Evolutionary conservation across 345 rosid species (phyloP).

Genomic region (Carallia brachiata): DNA sequence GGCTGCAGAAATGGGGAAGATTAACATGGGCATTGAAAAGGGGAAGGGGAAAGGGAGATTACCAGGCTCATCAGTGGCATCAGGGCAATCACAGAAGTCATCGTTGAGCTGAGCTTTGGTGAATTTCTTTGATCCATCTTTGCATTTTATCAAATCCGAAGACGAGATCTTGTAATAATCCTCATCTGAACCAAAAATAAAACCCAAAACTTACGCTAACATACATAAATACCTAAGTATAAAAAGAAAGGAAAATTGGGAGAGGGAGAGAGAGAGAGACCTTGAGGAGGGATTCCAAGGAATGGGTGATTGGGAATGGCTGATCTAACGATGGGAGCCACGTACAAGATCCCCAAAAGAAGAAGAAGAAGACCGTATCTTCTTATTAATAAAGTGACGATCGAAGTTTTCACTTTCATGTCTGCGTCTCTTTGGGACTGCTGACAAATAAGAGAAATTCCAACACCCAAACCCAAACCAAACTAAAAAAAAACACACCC

Average conservation of each 20-base stretch:
- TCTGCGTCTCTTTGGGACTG: neutral
- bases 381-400: neutral
- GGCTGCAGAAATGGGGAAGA: no score
- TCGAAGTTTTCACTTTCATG: conserved; percentile 39
- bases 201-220: neutral
- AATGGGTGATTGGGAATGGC: conserved; percentile 47
- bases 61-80: conserved; percentile 97
- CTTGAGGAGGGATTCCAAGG: conserved; percentile 86
- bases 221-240: neutral
- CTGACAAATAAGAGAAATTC: no score
- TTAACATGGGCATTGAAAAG: neutral
- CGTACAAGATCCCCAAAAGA: conserved; percentile 25
- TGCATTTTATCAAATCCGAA: conserved; percentile 61
- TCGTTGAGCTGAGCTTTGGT: conserved; percentile 78
- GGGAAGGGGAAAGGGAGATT: neutral
- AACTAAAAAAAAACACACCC: no score
- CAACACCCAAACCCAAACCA: no score
- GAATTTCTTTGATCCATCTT: conserved; percentile 81
- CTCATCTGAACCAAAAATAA: conserved; percentile 49
- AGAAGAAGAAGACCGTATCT: conserved; percentile 8
- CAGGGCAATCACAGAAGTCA: conserved; percentile 90
- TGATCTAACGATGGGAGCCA: conserved; percentile 43
- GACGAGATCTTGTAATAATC: conserved; percentile 56
- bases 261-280: conserved; percentile 25
- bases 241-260: neutral